Evolutionary conservation across 345 rosid genomes (phyloP), one percentile per base, ranked within the genome.

Genomic region (Eucalyptus virginea): DNA sequence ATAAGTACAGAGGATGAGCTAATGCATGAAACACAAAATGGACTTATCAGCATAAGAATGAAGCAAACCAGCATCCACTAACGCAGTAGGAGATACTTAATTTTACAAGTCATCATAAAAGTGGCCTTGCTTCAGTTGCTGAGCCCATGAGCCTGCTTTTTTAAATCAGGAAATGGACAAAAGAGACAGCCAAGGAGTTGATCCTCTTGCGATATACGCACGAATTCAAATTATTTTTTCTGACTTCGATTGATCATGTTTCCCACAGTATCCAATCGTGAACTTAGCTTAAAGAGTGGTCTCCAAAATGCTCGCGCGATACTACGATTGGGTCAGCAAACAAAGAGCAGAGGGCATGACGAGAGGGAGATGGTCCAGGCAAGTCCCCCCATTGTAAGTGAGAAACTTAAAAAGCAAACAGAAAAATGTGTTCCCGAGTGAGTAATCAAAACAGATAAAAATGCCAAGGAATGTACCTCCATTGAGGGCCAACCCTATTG

Each of bases 271-370:
- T 30, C 5, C 72, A n/a, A 34, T 14, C 72, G 5, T 62, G 34
- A 62, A 30, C 34, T 30, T 62, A 65, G 37, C 19, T 65, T 10
- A 28, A 60, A n/a, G 37, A n/a, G 19, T 65, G 9, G 19, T 65
- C 37, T 65, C 77, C 37, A 7, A 65, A 65, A 65, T 2, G 37
- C 77, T n/a, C 0, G 77, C 1, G 6, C 16, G 0, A 0, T 49
- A 65, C 77, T 15, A 65, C 2, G 21, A 65, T 65, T n/a, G 77
- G 16, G 37, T 65, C 77, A n/a, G 19, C 77, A 15, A n/a, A 65
- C 19, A 14, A n/a, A 65, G 6, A 65, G 77, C 1, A 32, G 72
- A 65, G 11, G 77, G 77, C 37, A 49, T 49, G 50, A 49, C 16
- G 16, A 49, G 50, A 49, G 16, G 32, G 9, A 65, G 19, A 65